Evolutionary conservation across 2,329 filamentous ascomycete species (phyloP).

Genomic region (Beauveria bassiana): DNA sequence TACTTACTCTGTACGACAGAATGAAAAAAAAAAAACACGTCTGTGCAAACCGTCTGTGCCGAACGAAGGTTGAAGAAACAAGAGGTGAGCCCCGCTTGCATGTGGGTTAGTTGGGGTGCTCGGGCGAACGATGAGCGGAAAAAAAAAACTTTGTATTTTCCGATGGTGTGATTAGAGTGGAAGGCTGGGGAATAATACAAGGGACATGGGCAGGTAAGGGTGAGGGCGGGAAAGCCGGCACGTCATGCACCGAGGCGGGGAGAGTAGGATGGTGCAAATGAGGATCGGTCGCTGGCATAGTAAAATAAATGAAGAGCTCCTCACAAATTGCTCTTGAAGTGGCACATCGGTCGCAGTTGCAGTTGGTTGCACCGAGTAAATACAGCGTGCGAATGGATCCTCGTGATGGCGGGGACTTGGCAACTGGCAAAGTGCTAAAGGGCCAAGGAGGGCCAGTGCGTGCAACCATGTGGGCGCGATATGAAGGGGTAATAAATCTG

Average conservation of each 20-base stretch:
- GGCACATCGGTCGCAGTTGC: too few relatives aligned
- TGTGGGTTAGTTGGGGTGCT: neutral
- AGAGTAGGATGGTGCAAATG: neutral
- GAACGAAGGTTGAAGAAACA: neutral
- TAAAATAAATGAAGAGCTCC: too few relatives aligned
- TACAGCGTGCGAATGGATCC: too few relatives aligned
- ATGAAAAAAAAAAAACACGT: neutral
- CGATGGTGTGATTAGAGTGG: too few relatives aligned
- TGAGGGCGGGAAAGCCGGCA: too few relatives aligned
- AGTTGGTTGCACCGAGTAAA: too few relatives aligned
- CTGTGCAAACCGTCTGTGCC: neutral
- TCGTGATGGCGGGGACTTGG: too few relatives aligned
- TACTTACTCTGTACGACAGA: neutral
- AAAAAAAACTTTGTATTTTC: neutral
- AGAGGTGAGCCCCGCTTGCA: neutral
- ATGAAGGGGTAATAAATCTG: constrained; percentile 8
- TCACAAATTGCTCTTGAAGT: too few relatives aligned
- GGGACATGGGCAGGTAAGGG: too few relatives aligned
- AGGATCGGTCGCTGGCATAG: neutral
- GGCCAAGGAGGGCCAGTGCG: too few relatives aligned
- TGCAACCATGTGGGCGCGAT: neutral
- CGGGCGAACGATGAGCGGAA: neutral
- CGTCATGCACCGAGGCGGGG: too few relatives aligned
- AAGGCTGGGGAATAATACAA: neutral
- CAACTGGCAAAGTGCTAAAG: too few relatives aligned